phyloP scores from a whole-genome alignment of 2,329 filamentous ascomycete genomes.

The Xylaria sp. region DNA sequence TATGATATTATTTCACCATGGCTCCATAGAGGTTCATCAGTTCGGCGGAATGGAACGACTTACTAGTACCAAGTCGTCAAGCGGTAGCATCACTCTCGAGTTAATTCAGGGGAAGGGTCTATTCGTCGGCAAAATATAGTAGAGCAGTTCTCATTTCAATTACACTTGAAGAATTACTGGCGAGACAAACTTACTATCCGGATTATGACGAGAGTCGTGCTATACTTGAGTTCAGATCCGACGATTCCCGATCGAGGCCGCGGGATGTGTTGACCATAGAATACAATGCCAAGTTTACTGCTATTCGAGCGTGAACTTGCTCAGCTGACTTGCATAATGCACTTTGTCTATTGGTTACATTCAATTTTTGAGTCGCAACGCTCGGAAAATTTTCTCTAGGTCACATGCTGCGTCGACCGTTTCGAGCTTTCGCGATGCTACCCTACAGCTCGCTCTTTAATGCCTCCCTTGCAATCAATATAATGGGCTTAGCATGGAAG shows the following conservation, averaged over 20 bases:
- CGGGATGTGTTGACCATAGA: background rate
- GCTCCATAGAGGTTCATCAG: no score
- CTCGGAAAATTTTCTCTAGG: background rate
- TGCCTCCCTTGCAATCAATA: background rate
- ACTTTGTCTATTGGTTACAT: slow-evolving; percentile 6
- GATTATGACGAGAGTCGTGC: background rate
- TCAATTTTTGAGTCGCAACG: background rate
- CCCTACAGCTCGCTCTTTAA: background rate
- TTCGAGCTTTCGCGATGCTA: background rate
- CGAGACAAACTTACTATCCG: background rate
- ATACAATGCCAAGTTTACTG: background rate
- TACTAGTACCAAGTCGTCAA: no score
- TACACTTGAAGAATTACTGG: background rate
- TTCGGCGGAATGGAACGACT: no score
- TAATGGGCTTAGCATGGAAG: no score
- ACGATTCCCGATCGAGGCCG: background rate
- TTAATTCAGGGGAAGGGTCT: no score
- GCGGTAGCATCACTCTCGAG: no score
- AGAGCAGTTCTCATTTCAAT: no score
- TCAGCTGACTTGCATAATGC: slow-evolving; percentile 22
- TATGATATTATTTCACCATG: no score
- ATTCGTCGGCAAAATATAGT: no score
- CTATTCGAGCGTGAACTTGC: background rate
- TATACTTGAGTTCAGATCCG: background rate
- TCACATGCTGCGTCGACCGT: background rate